Percentiles rank a stretch among this genome's conserved stretches.
Conservation (phyloP, 768 basidiomycete genomes). For the Leccinum uliginosum region DNA sequence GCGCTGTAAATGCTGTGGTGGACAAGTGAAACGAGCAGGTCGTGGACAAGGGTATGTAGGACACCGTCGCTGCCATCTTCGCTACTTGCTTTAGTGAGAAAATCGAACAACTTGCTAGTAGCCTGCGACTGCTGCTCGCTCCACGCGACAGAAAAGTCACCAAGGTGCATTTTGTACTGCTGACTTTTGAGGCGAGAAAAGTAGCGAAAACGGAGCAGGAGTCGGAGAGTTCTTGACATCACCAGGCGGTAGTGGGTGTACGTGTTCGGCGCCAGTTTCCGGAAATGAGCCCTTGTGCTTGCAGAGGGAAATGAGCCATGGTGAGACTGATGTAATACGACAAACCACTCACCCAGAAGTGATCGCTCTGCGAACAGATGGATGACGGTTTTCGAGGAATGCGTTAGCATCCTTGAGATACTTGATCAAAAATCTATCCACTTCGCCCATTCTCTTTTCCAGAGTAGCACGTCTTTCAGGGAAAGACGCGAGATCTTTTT, state of each 20-base stretch:
- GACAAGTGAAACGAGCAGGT: not conserved
- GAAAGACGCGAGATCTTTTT: not conserved
- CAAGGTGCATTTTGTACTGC: not conserved
- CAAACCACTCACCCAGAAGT: not conserved
- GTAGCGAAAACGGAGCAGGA: not conserved
- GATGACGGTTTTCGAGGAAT: not conserved
- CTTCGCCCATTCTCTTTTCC: not conserved
- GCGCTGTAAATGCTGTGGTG: not conserved
- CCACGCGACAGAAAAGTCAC: not conserved
- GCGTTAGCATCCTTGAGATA: not conserved
- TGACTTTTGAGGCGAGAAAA: not conserved
- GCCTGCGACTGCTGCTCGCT: not conserved
- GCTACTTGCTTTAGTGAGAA: not conserved
- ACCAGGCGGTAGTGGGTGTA: not conserved
- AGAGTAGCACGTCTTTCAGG: not conserved
- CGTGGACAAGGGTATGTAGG: not conserved
- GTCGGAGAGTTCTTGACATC: not conserved
- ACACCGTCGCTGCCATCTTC: too few species aligned
- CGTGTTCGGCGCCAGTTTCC: not conserved
- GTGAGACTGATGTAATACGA: not conserved
- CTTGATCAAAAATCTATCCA: not conserved
- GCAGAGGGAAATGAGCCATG: not conserved
- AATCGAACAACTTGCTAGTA: not conserved
- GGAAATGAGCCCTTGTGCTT: not conserved
- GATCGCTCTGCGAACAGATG: not conserved